Evolutionary conservation across 225 moss, liverwort and hornwort genomes (phyloP), one percentile per base, ranked within the genome.

Genomic region (Climacium dendroides): DNA sequence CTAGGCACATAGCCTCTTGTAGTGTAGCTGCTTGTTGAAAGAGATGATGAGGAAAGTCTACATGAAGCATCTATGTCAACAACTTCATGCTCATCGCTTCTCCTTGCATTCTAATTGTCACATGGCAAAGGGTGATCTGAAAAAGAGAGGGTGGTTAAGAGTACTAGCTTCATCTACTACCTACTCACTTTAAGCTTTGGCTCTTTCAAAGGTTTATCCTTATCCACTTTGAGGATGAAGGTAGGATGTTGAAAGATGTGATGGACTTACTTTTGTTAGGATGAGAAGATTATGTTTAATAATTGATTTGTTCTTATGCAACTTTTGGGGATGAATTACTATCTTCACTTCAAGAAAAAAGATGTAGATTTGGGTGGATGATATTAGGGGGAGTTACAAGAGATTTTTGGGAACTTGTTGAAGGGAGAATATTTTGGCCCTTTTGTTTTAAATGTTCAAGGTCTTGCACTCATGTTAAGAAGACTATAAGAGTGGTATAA

Each of bases 281-380:
- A 32, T 2, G 20, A 78, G 15, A 26, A 78, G 11, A 55, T 28
- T 5, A 26, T 37, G 7, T 57, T 39, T 26, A 55, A 39, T 5
- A 78, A 13, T 0, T 1, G 0, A 78, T 2, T 39, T 2, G 5
- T 2, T 39, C 5, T 2, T 39, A 28, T 7, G 4, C 17, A 57
- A 57, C 7, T 37, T n/a, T 11, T 54, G 11, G 37, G 55, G 7
- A n/a, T n/a, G n/a, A n/a, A 50, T 12, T 79, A 58, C 11, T 79
- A 50, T 26, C 43, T 50, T 15, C 23, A 55, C 5, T 19, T 5
- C 24, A 39, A 67, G 66, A 37, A 6, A 43, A 64, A 26, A 71
- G 19, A 47, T 35, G 53, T 24, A 71, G 37, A 32, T 64, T n/a
- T 80, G 13, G 45, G 8, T 67, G n/a, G 74, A 45, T 80, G 67